Evolutionary conservation across 2,329 filamentous ascomycete genomes (phyloP), one percentile per base, ranked within the genome.

Genomic region (Fusarium odoratissimum): DNA sequence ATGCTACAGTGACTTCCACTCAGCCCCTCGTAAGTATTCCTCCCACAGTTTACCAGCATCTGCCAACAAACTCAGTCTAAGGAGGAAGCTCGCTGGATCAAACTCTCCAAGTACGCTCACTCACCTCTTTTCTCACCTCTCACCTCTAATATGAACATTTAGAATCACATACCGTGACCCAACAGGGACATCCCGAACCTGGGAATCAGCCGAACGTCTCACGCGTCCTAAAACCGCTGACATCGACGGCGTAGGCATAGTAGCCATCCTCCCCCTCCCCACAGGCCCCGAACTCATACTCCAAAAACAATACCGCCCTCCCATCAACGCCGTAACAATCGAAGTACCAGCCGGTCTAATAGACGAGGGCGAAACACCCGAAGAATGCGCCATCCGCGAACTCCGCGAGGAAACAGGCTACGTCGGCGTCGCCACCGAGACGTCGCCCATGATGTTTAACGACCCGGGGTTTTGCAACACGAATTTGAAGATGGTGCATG

Each of bases 191-290:
- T 80, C 83, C 2, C 86, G 92, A 58, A 89, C 87, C 35, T 94
- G 92, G 92, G 92, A 95, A 78, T 92, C 90, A 2, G 91, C 91
- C 21, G 90, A 93, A 80, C 89, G 92, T n/a, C 86, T 86, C 35
- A 94, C 92, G 0, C 88, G 92, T 7, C 91, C 91, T 17, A 83
- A 84, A 61, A 84, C 81, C 71, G 85, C 86, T 64, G 88, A 89
- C 38, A 90, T 94, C 59, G 92, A 95, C 76, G 92, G 91, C 58
- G 91, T 94, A 19, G 91, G 91, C 67, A 93, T 95, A 64, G 86
- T 93, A 21, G 92, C 91, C 45, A 88, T 94, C 71, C 83, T 95
- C 19, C 83, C 89, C 70, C 87, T 86, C 72, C 79, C 85, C 13
- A 81, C 82, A 2, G 87, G 87, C 82, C 75, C 84, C 76, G 84